These are phyloP conservation scores for Magnaporthiopsis incrustans DNA, from an alignment of 2,329 filamentous ascomycete species.

Conservation along the genomic window DNA sequence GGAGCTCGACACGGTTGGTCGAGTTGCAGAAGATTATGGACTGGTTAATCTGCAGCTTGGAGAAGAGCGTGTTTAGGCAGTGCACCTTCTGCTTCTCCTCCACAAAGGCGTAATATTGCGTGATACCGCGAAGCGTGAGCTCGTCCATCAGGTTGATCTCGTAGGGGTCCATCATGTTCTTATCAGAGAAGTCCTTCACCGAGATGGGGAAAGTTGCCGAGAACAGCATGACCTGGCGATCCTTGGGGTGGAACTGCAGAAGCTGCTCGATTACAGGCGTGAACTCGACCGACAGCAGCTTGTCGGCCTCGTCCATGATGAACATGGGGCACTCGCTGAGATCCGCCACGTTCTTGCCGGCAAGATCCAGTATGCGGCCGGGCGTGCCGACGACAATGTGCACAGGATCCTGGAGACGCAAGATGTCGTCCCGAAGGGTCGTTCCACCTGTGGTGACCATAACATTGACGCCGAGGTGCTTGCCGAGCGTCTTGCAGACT, in stretches of 20 bases:
- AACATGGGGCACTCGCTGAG: constrained; percentile 95
- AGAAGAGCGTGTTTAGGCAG: constrained; percentile 97
- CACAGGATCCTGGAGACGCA: constrained; percentile 86
- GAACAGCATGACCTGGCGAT: constrained; percentile 98
- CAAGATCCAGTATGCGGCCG: constrained; percentile 89
- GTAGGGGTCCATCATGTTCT: constrained; percentile 93
- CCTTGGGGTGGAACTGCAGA: constrained; percentile 89
- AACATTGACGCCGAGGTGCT: constrained; percentile 94
- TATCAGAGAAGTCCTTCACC: constrained; percentile 96
- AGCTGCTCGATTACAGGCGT: constrained; percentile 96
- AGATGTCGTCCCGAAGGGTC: constrained; percentile 89
- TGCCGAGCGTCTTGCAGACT: constrained; percentile 96
- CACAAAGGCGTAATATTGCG: constrained; percentile 98
- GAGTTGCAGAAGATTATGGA: constrained; percentile 99
- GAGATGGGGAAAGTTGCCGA: constrained; percentile 95
- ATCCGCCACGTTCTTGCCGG: constrained; percentile 93
- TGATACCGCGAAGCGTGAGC: constrained; percentile 93
- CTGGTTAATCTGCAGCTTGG: constrained; percentile 98
- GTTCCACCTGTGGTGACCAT: constrained; percentile 99
- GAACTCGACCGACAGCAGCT: constrained; percentile 92
- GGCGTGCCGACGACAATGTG: constrained; percentile 98
- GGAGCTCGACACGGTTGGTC: constrained; percentile 91
- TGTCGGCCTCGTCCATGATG: constrained; percentile 99
- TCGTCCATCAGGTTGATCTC: constrained; percentile 99
- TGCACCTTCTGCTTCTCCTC: constrained; percentile 99